These are phyloP conservation scores for Macrolepiota fuliginosa DNA, from an alignment of 768 basidiomycete genomes.

Conservation along the genomic window DNA sequence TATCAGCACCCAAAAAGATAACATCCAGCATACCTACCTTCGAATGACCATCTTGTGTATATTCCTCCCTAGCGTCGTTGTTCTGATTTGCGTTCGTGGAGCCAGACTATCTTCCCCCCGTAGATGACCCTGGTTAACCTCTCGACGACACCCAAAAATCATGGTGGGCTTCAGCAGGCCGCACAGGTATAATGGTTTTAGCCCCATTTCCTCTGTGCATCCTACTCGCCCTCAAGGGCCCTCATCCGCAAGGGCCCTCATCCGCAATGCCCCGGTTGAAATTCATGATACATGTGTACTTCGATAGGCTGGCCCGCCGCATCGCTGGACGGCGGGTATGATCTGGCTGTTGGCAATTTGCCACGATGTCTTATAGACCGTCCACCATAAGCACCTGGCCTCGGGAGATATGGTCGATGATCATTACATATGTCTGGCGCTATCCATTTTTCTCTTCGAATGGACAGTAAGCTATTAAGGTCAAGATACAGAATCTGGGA, in stretches of 20 bases:
- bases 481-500: not conserved
- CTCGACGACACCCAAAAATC: slow-evolving; percentile 59
- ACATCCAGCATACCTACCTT: slow-evolving; percentile 50
- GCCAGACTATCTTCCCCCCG: slow-evolving; percentile 63
- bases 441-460: slow-evolving; percentile 63
- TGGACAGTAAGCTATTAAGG: slow-evolving; percentile 39
- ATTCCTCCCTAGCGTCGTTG: slow-evolving; percentile 39
- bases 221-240: slow-evolving; percentile 66
- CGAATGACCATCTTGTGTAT: slow-evolving; percentile 61
- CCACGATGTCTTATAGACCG: slow-evolving; percentile 69
- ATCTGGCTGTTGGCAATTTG: slow-evolving; percentile 61
- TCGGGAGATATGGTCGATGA: slow-evolving; percentile 32
- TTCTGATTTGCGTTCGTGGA: slow-evolving; percentile 44
- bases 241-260: no score
- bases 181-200: slow-evolving; percentile 68
- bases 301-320: slow-evolving; percentile 73
- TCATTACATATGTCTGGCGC: slow-evolving; percentile 50
- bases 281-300: slow-evolving; percentile 62
- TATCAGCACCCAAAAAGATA: slow-evolving; percentile 19
- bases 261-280: slow-evolving; percentile 61
- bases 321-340: slow-evolving; percentile 69
- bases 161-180: slow-evolving; percentile 63
- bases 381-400: slow-evolving; percentile 52
- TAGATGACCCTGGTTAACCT: slow-evolving; percentile 28
- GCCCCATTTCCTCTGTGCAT: slow-evolving; percentile 69